phyloP scores from a whole-genome alignment of 495 filamentous ascomycete genomes.

The Glonium stellatum region DNA sequence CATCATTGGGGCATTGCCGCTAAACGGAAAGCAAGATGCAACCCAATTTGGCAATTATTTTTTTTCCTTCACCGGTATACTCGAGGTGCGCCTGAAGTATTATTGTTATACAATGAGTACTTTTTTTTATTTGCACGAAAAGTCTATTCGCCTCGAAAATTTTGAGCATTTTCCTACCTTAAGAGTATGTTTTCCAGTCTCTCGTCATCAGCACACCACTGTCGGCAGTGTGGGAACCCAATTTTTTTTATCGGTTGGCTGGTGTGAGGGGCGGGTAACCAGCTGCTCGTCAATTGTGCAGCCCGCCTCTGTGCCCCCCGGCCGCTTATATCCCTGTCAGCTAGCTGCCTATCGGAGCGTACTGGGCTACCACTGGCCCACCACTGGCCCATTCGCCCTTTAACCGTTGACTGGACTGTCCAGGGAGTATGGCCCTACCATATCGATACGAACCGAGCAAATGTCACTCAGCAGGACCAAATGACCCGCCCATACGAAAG shows the following conservation, averaged over 20 bases:
- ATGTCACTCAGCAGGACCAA: background rate
- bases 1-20: background rate
- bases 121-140: background rate
- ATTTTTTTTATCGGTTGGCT: background rate
- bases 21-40: background rate
- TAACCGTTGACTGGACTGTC: background rate
- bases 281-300: background rate
- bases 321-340: background rate
- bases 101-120: background rate
- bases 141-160: background rate
- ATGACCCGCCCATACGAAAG: constrained; percentile 12
- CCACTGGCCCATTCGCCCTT: background rate
- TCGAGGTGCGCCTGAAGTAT: background rate
- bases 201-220: background rate
- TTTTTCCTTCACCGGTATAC: background rate
- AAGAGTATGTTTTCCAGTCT: background rate
- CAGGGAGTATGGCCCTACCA: constrained; percentile 1
- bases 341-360: background rate
- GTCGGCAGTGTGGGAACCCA: background rate
- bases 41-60: background rate
- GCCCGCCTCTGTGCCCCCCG: background rate
- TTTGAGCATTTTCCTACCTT: background rate
- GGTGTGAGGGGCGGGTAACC: background rate
- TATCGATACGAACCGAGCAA: constrained; percentile 4
- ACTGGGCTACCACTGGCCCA: too few relatives aligned